Percentiles rank a stretch among this genome's conserved stretches.
These are phyloP conservation scores for Phragmites australis DNA, from an alignment of 176 grass and related monocot species.

Conservation along the genomic window DNA sequence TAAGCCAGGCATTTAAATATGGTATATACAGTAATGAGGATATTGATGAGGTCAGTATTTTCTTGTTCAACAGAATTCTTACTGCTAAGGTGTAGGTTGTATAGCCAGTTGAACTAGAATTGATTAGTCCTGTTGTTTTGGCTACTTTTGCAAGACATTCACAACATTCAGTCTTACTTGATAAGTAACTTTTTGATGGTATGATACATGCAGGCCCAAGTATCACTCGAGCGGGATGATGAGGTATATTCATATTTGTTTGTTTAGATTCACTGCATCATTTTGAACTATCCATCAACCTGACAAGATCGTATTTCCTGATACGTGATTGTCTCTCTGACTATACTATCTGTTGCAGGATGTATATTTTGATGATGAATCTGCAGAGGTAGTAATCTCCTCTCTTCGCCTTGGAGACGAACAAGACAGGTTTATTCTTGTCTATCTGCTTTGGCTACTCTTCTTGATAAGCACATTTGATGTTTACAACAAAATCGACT, in stretches of 20 bases:
- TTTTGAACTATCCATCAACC: background rate
- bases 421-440: constrained; percentile 64
- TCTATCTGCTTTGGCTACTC: constrained; percentile 21
- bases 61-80: constrained; percentile 16
- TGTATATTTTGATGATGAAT: constrained; percentile 98
- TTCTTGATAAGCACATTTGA: constrained; percentile 18
- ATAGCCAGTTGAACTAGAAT: background rate
- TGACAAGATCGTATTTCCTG: constrained; percentile 14
- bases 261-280: constrained; percentile 22
- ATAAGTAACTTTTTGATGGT: constrained; percentile 28
- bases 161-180: background rate
- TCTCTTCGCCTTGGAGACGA: constrained; percentile 78
- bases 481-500: constrained; percentile 12
- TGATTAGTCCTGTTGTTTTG: constrained; percentile 23
- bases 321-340: background rate
- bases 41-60: constrained; percentile 73
- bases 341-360: constrained; percentile 53
- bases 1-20: constrained; percentile 90
- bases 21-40: constrained; percentile 86
- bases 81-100: background rate
- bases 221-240: constrained; percentile 74
- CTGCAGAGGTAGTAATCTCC: constrained; percentile 91
- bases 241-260: constrained; percentile 56
- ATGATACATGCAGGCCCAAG: constrained; percentile 72
- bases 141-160: background rate